Percentiles rank a stretch among this genome's conserved stretches.
Evolutionary conservation across 23 red algal genomes (phyloP).

Genomic region (Cyanidioschyzon merolae): DNA sequence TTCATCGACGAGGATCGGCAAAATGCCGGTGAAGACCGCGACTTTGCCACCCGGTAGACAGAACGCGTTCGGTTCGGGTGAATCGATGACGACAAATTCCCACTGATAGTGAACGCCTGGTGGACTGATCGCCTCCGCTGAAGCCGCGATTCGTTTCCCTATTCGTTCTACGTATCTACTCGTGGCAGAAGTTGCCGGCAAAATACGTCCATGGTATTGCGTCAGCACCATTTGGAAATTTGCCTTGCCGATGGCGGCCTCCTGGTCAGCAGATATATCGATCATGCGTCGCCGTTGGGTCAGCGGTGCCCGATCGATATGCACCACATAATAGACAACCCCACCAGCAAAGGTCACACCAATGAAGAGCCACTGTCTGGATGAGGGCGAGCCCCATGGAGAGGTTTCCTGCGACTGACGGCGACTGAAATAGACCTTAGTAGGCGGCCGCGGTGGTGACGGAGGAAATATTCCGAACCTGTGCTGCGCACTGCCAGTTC

Average conservation of each 20-base stretch:
- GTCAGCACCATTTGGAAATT: conserved; percentile 40
- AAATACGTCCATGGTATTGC: conserved; percentile 13
- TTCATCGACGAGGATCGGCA: conserved; percentile 36
- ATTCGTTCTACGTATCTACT: conserved; percentile 43
- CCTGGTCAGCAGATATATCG: conserved; percentile 37
- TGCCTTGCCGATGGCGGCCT: conserved; percentile 36
- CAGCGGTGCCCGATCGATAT: conserved; percentile 57
- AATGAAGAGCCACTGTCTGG: not conserved
- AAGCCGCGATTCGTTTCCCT: conserved; percentile 27
- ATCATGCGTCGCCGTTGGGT: conserved; percentile 62
- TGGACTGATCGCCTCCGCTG: conserved; percentile 17
- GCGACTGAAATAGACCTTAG: not conserved
- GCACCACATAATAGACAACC: conserved; percentile 10
- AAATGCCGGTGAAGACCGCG: conserved; percentile 59
- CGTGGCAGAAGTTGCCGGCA: conserved; percentile 13
- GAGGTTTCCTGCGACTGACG: not conserved
- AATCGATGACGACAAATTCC: conserved; percentile 64
- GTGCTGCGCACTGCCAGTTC: not conserved
- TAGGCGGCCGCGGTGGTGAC: not conserved
- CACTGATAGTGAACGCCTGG: conserved; percentile 46
- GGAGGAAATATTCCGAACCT: not conserved
- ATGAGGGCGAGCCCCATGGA: not conserved
- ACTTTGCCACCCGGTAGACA: conserved; percentile 88
- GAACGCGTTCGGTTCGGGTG: conserved; percentile 65
- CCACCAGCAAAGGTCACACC: not conserved